A percentile compares a stretch with the other conserved stretches of the same genome.
phyloP scores from a whole-genome alignment of 2,329 filamentous ascomycete species.

The Aspergillus sp. region DNA sequence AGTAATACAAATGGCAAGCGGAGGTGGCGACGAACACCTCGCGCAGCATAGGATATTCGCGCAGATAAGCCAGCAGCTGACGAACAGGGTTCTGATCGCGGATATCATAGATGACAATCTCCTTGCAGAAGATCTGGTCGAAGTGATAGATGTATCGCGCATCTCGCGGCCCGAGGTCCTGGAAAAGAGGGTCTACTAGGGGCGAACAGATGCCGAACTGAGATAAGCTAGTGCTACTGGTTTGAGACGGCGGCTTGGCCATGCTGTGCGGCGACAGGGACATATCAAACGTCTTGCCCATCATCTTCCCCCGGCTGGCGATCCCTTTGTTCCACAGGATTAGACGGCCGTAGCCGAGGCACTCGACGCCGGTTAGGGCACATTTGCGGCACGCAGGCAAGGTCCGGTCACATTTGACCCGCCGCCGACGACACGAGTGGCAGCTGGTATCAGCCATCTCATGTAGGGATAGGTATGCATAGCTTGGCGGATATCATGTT shows the following conservation, averaged over 20 bases:
- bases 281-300: slow-evolving; percentile 10
- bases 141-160: not conserved
- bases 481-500: not conserved
- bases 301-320: slow-evolving; percentile 16
- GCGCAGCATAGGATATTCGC: not conserved
- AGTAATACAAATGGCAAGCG: slow-evolving; percentile 3
- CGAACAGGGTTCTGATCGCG: slow-evolving; percentile 2
- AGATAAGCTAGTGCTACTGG: too few species aligned
- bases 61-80: not conserved
- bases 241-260: too few species aligned
- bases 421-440: slow-evolving; percentile 13
- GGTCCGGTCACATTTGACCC: slow-evolving; percentile 8
- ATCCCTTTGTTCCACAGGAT: slow-evolving; percentile 14
- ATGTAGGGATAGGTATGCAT: not conserved
- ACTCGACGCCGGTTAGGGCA: slow-evolving; percentile 3
- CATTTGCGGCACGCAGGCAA: slow-evolving; percentile 6
- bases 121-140: not conserved
- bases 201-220: not conserved
- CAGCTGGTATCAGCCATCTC: slow-evolving; percentile 4
- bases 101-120: not conserved
- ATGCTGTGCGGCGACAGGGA: not conserved
- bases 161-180: not conserved
- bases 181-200: slow-evolving; percentile 4
- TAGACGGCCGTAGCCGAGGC: slow-evolving; percentile 12
- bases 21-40: slow-evolving; percentile 3